Base-by-base conservation (phyloP, 176 grass and related monocot species). In the maize (Zea mays) region DNA sequence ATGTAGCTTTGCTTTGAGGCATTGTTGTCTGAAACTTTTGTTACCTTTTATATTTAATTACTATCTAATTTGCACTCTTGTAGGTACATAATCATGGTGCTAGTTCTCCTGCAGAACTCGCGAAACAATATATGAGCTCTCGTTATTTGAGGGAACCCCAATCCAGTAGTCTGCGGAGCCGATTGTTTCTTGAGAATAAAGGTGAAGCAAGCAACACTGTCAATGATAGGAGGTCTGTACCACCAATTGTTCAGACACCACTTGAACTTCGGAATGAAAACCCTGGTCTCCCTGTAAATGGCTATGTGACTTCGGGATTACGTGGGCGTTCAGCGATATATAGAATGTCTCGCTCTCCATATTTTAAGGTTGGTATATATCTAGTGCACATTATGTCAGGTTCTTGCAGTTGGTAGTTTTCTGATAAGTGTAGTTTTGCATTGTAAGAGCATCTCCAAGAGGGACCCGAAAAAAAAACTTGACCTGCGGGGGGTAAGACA, bases 91-190 rank as follows among this genome's bases (percentile, higher is more conserved):
- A 41, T 41, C 65, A 36, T 69, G 57, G 69, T 85, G 51, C 56
- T 85, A 79, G 36, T 54, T 90, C 87, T 16, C 91, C 91, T 40
- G 40, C 75, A 41, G 87, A 94, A 41, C 80, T 94, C 36, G 92
- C 88, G 1, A 94, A 90, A 66, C 76, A 87, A 82, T 88, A 82
- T 76, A 94, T 94, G 92, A 83, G 68, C 78, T 78, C 85, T 49
- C 83, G 69, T 43, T 70, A 72, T 86, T 78, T 15, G 2, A 85
- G 48, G 65, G 82, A 79, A 65, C 71, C 72, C 57, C 83, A 67
- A 50, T 56, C 80, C 4, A 74, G 57, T 75, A 84, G 62, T 75
- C 55, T 85, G 62, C 48, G 52, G 59, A 90, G 76, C 13, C 85
- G 63, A 62, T 40, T 88, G 17, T 77, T 90, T 74, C 63, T 46